A percentile compares a stretch with the other conserved stretches of the same genome.
Evolutionary conservation across 345 rosid genomes (phyloP).

Genomic region (Citrus hindsii): DNA sequence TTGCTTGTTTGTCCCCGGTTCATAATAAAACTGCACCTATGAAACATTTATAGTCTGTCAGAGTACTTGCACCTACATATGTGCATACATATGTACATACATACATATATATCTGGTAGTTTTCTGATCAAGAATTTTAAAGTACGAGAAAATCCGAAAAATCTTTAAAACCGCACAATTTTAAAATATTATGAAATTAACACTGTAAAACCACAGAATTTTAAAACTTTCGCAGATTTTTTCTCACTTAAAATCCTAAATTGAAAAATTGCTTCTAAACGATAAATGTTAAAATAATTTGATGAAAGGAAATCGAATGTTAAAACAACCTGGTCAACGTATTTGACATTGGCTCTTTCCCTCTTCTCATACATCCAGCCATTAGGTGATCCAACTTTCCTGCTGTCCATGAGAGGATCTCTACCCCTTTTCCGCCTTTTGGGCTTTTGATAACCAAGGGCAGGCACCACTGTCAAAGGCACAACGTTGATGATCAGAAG

Average conservation of each 20-base stretch:
- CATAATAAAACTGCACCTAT: slow-evolving; percentile 11
- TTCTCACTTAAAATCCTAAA: too few species aligned
- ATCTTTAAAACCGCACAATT: too few species aligned
- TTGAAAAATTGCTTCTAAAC: too few species aligned
- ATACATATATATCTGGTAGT: too few species aligned
- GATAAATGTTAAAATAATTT: too few species aligned
- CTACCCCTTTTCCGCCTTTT: not conserved
- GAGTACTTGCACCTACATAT: too few species aligned
- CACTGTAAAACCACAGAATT: too few species aligned
- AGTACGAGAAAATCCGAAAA: accelerated
- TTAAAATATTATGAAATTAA: too few species aligned
- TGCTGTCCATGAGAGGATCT: not conserved
- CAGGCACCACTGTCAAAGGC: not conserved
- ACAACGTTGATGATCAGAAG: not conserved
- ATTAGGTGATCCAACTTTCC: not conserved
- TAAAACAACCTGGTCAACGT: not conserved
- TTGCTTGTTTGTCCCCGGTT: slow-evolving; percentile 3
- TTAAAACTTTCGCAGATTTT: too few species aligned
- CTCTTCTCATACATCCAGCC: not conserved
- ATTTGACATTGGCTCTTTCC: not conserved
- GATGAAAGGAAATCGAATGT: not conserved
- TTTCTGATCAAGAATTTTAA: too few species aligned
- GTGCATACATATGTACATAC: accelerated
- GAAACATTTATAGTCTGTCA: not conserved
- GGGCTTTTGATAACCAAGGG: not conserved